Conservation (phyloP, 2,329 filamentous ascomycete genomes). For the Trichocomaceae sp. region DNA sequence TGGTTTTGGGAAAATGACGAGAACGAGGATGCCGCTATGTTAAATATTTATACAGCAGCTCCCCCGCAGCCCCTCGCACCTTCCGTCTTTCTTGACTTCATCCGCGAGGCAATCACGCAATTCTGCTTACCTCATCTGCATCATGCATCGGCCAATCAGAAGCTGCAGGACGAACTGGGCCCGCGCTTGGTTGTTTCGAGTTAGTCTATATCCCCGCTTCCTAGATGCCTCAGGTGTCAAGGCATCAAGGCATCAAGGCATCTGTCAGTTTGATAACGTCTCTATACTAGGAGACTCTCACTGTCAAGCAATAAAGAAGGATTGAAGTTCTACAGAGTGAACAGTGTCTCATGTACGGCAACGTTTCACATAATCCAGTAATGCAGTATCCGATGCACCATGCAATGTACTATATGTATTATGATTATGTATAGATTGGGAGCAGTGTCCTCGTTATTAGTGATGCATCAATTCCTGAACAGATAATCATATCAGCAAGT, state of each 20-base stretch:
- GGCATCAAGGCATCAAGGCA: too few relatives aligned
- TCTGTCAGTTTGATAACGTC: too few relatives aligned
- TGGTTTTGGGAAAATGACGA: too few relatives aligned
- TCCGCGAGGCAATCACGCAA: constrained; percentile 31
- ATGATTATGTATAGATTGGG: neutral
- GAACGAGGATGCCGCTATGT: too few relatives aligned
- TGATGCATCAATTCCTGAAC: constrained; percentile 9
- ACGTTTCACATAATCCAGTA: too few relatives aligned
- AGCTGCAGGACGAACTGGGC: neutral
- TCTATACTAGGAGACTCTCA: too few relatives aligned
- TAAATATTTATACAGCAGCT: neutral
- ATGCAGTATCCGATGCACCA: too few relatives aligned
- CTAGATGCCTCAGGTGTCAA: too few relatives aligned
- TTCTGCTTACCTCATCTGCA: constrained; percentile 15
- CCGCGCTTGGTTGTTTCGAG: neutral
- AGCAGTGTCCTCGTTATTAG: neutral
- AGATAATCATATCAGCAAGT: neutral
- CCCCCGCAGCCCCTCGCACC: neutral
- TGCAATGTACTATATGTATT: neutral
- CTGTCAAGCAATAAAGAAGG: too few relatives aligned
- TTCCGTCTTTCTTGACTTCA: constrained; percentile 8
- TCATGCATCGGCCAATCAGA: neutral
- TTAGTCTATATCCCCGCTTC: too few relatives aligned
- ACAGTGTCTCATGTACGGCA: too few relatives aligned
- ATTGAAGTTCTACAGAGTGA: too few relatives aligned